Evolutionary conservation across 2,329 filamentous ascomycete genomes (phyloP).

Genomic region (Metarhizium album): DNA sequence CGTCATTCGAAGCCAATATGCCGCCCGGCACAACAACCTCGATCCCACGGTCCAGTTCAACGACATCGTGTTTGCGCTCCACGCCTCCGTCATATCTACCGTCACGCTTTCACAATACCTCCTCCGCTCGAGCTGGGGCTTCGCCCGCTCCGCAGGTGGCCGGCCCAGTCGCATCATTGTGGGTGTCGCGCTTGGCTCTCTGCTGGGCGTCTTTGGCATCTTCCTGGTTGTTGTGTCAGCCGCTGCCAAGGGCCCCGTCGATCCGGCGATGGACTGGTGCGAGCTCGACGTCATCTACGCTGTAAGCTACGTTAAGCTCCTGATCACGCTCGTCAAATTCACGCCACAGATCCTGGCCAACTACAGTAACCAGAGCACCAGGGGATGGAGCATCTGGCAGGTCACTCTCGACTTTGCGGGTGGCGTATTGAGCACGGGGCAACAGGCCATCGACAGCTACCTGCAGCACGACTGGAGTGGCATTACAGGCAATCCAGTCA

Average conservation of each 20-base stretch:
- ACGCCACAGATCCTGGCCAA: conserved; percentile 78
- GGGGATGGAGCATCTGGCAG: conserved; percentile 77
- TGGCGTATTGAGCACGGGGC: conserved; percentile 68
- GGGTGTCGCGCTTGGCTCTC: conserved; percentile 58
- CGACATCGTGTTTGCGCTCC: conserved; percentile 77
- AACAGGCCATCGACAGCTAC: conserved; percentile 77
- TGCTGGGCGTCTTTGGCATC: conserved; percentile 46
- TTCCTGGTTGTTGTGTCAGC: conserved; percentile 33
- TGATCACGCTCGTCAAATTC: conserved; percentile 87
- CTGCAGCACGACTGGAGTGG: conserved; percentile 82
- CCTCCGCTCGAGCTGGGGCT: conserved; percentile 66
- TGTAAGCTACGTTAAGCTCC: conserved; percentile 78
- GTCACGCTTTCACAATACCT: conserved; percentile 73
- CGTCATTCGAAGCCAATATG: conserved; percentile 71
- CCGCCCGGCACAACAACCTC: conserved; percentile 61
- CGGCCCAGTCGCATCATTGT: conserved; percentile 51
- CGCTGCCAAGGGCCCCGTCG: conserved; percentile 17
- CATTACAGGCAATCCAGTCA: conserved; percentile 82
- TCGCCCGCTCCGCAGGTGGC: conserved; percentile 47
- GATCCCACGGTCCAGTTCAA: conserved; percentile 81
- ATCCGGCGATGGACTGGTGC: conserved; percentile 41
- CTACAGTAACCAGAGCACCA: conserved; percentile 72
- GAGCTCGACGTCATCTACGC: conserved; percentile 56
- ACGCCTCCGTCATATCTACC: conserved; percentile 63
- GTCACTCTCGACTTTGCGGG: conserved; percentile 78